Base-by-base conservation (phyloP, 495 filamentous ascomycete species). In the Massariosphaeria phaeospora region DNA sequence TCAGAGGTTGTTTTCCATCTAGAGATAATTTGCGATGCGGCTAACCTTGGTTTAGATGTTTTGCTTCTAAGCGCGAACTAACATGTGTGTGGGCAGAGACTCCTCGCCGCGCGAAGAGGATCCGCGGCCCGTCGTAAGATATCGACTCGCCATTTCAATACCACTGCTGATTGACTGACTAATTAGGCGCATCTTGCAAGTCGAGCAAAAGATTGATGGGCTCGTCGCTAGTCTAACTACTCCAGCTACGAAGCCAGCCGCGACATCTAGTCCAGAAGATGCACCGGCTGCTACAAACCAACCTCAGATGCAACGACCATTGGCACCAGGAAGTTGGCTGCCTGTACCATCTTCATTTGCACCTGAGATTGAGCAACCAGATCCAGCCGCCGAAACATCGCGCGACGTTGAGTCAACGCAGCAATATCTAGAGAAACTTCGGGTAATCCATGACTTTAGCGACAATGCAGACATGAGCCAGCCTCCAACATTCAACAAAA, bases 201-300 rank as follows among this genome's bases (percentile, higher is more conserved):
- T 61, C 11, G 57, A 61, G 31, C 43, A 55, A 25, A 61, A 55
- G 26, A 49, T 61, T 21, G 51, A 61, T 46, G 51, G 57, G 12
- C 33, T 61, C 0, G 35, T 55, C 20, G 56, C 56, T 13, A 48
- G 12, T 20, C 34, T 59, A 12, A 27, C 33, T 0, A 47, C 40
- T 17, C 31, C 55, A 29, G 34, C 41, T n/a, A 17, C 45, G 5
- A 29, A 21, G n/a, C 3, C 12, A n/a, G 26, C n/a, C 8, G 3
- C 26, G 3, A 2, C 24, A 46, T 30, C n/a, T n/a, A n/a, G n/a
- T n/a, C n/a, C 43, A 40, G 41, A 27, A 11, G 6, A 24, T 20
- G 23, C 13, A 10, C 33, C 9, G 35, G 6, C 12, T 13, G 25
- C 8, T 11, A 25, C 5, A 10, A 17, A 25, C 23, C 44, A 3